Evolutionary conservation across 208 protist species (phyloP), one percentile per base, ranked within the genome.

Genomic region (Leptomonas pyrrhocoris): DNA sequence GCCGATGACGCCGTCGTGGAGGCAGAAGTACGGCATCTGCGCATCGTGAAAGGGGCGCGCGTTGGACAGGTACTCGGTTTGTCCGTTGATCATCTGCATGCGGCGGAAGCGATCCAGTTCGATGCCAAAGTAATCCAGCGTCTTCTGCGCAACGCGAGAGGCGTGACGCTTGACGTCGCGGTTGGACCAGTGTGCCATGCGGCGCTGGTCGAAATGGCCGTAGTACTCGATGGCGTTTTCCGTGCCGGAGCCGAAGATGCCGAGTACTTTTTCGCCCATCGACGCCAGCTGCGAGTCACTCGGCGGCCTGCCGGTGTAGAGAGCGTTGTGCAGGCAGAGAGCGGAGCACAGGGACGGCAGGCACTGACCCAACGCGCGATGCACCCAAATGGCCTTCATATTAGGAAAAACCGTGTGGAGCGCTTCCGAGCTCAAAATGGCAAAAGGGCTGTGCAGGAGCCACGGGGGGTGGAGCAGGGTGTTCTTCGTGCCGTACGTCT

Each of bases 121-220:
- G 53, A 94, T 90, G 67, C 79, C 81, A 66, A 92, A 97, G 77
- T 88, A 88, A n/a, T 88, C 68, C 11, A 97, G 76, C 19, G 92
- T 97, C 80, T 97, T 97, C 18, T 72, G 75, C 11, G 84, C 88
- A 56, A 97, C 53, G n/a, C 92, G 81, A 16, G 83, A 78, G 36
- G 86, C 79, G 65, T 93, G 84, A 0, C 92, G 83, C 74, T 95
- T 94, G 31, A 94, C 84, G 77, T 97, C 92, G 40, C 88, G 83
- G 75, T 95, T 97, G 8, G 86, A 94, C 90, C 92, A 97, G 70
- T 97, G 92, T 42, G 83, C 88, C 88, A 95, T 93, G 49, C 86
- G 79, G 21, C 76, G 73, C 74, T 94, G 81, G 53, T 93, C 88
- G 72, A 95, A 97, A 18, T 69, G 68, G 25, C 81, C 79, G 64